Evolutionary conservation across 1,284 basidiomycete species (phyloP).

Genomic region (Coniferiporia weirii): DNA sequence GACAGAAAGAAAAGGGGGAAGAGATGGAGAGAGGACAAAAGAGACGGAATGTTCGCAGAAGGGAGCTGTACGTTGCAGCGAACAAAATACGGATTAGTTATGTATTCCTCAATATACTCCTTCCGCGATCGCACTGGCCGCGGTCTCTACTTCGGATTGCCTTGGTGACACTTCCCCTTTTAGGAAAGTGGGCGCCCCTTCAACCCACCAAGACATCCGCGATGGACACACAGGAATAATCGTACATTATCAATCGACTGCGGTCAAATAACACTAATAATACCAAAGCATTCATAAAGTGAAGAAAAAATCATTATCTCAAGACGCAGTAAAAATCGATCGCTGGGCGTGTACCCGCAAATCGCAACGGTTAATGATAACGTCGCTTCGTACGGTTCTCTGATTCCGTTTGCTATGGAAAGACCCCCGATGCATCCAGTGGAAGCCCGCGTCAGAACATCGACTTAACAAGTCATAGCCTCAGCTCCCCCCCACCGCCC

Average conservation of each 20-base stretch:
- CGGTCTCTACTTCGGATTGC: not conserved
- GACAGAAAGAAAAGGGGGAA: not conserved
- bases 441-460: not conserved
- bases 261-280: not conserved
- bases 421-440: not conserved
- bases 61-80: not conserved
- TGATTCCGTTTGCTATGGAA: no score
- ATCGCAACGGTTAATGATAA: no score
- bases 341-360: no score
- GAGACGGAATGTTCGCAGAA: not conserved
- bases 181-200: not conserved
- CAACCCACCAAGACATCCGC: not conserved
- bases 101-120: not conserved
- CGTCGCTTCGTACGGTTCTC: no score
- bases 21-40: not conserved
- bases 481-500: conserved; percentile 35
- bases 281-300: not conserved
- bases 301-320: no score
- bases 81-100: not conserved
- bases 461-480: not conserved
- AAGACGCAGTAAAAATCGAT: no score
- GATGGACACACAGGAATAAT: not conserved
- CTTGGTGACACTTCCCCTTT: not conserved
- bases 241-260: not conserved
- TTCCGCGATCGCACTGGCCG: not conserved